Base-by-base conservation (phyloP, 192 early-diverging fungal species). In the Coemansia sp. region DNA sequence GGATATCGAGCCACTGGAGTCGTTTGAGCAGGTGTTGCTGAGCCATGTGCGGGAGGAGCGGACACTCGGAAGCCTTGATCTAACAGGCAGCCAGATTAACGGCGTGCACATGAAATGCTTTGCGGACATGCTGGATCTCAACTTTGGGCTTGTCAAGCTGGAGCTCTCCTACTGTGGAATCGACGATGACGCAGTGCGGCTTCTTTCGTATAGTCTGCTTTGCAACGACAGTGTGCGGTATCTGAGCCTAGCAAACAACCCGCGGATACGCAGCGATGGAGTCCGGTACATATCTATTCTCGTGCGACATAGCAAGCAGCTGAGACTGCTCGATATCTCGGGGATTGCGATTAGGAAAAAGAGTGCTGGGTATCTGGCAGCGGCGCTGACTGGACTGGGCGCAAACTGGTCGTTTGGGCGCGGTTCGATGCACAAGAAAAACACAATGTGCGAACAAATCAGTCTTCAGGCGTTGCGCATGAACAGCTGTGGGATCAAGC, bases 211-310 rank as follows among this genome's bases (percentile, higher is more conserved):
- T 78, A 89, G 90, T 65, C 59, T 93, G 45, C 68, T 94, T 43
- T 84, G 88, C 63, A 87, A 82, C 52, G 89, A 91, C 75, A 82
- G 77, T 18, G 67, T 93, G 43, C 82, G 84, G 19, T 76, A 88
- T 41, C 79, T 94, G 54, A 89, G 85, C 67, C 71, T 94, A 21
- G 82, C 88, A 21, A 81, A 90, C 72, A 94, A 94, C 66, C 72
- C 80, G 57, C 85, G 86, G 32, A 73, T 94, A 41, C 88, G 84
- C n/a, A 78, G 84, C n/a, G 83, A 85, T 45, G 92, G 92, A 42
- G 83, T 92, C 64, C 89, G 89, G 57, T 93, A 91, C 69, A 70
- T 92, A 59, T 82, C 91, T 0, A 85, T 90, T 3, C 90, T 88
- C 61, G 85, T 92, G 21, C 91, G 89, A 65, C 90, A 93, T 84